Evolutionary conservation across 768 basidiomycete genomes (phyloP).

Genomic region (Phaffia tasmanica): DNA sequence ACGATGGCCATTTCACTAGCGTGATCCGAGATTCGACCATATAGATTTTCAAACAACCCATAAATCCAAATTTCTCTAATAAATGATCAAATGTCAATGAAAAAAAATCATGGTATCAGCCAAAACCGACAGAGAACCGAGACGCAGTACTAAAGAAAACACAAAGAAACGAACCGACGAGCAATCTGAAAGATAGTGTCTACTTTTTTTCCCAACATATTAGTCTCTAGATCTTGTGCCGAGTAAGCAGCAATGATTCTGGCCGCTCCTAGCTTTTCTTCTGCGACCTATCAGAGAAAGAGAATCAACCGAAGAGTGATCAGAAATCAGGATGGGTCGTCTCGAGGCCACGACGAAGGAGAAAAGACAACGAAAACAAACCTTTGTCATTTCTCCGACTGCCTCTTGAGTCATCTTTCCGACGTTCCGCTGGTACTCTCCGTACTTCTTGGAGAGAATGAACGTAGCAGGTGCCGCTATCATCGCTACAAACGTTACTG

Average conservation of each 20-base stretch:
- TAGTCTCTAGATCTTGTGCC: conserved; percentile 20
- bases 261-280: conserved; percentile 24
- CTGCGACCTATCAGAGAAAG: conserved; percentile 13
- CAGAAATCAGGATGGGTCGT: not conserved
- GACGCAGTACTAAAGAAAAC: not conserved
- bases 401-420: conserved; percentile 19
- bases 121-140: not conserved
- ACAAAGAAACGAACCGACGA: not conserved
- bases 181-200: conserved; percentile 25
- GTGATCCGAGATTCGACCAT: conserved; percentile 6
- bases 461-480: conserved; percentile 1
- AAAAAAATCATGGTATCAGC: not conserved
- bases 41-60: not conserved
- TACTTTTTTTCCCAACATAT: conserved; percentile 19
- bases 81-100: not conserved
- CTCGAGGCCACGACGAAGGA: not conserved
- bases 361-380: not conserved
- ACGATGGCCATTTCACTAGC: conserved; percentile 16
- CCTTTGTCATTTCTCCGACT: conserved; percentile 25
- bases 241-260: conserved; percentile 25
- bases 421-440: conserved; percentile 17
- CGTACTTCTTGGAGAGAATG: conserved; percentile 20
- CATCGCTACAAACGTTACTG: conserved; percentile 18
- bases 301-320: not conserved
- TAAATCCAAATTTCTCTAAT: conserved; percentile 20